Evolutionary conservation across 2,329 filamentous ascomycete genomes (phyloP).

Genomic region (Phoma sp.): DNA sequence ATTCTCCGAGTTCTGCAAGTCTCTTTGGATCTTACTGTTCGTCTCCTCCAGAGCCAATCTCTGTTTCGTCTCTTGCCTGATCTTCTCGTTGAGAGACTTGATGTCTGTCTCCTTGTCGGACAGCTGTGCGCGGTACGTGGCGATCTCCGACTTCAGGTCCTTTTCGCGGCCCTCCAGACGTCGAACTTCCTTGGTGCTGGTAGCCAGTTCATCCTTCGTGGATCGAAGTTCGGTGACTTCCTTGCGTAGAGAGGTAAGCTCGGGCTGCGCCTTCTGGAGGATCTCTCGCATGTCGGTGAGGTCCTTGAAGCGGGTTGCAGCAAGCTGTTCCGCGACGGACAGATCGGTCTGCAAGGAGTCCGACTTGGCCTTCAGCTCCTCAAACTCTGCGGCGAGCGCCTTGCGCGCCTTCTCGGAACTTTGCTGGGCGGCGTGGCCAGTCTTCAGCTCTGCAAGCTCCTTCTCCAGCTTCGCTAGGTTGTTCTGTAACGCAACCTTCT

Average conservation of each 20-base stretch:
- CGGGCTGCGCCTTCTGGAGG: slow-evolving; percentile 84
- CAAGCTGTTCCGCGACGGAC: slow-evolving; percentile 83
- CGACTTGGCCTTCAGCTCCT: slow-evolving; percentile 75
- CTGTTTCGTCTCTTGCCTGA: slow-evolving; percentile 75
- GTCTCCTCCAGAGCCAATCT: slow-evolving; percentile 81
- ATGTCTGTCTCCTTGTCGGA: slow-evolving; percentile 80
- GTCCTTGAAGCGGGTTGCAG: slow-evolving; percentile 87
- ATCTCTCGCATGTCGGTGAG: slow-evolving; percentile 80
- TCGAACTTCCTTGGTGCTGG: slow-evolving; percentile 69
- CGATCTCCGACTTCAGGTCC: slow-evolving; percentile 78
- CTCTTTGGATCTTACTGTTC: slow-evolving; percentile 74
- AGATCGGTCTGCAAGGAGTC: slow-evolving; percentile 80
- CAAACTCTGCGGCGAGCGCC: slow-evolving; percentile 69
- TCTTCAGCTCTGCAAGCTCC: slow-evolving; percentile 67
- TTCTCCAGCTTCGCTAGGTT: slow-evolving; percentile 73
- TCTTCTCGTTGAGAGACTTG: slow-evolving; percentile 77
- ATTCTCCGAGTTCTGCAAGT: slow-evolving; percentile 77
- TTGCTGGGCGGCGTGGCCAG: slow-evolving; percentile 55
- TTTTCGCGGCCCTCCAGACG: slow-evolving; percentile 83
- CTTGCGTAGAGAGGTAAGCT: slow-evolving; percentile 78
- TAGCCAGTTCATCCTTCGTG: slow-evolving; percentile 76
- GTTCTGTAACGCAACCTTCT: slow-evolving; percentile 71
- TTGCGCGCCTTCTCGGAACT: slow-evolving; percentile 61
- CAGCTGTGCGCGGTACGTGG: slow-evolving; percentile 72
- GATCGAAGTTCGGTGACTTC: slow-evolving; percentile 78